phyloP scores from a whole-genome alignment of 2,329 filamentous ascomycete genomes.

The Colletotrichum magnum region DNA sequence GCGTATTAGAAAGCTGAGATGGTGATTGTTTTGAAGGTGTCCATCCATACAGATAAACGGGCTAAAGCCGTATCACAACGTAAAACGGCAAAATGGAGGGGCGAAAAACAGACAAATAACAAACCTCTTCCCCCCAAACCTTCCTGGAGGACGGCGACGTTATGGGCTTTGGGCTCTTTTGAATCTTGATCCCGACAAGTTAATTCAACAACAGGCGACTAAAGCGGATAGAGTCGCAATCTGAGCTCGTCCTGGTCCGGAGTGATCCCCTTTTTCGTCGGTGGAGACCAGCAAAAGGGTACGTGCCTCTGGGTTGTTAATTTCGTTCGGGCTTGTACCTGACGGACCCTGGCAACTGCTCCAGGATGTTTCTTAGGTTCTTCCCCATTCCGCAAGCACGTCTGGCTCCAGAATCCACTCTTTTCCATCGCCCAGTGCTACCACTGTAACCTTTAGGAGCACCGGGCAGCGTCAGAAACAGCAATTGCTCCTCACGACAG shows the following conservation, averaged over 20 bases:
- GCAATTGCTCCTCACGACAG: not conserved
- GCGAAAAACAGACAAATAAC: not conserved
- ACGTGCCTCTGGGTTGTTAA: constrained; percentile 6
- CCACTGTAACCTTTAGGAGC: not conserved
- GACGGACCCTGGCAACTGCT: constrained; percentile 13
- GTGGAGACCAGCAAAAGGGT: not conserved
- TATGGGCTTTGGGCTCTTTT: not conserved
- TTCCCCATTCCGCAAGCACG: constrained; percentile 7
- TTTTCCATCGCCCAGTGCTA: constrained; percentile 3
- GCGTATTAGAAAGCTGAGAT: too few species aligned
- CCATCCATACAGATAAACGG: not conserved
- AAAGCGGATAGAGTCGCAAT: constrained; percentile 16
- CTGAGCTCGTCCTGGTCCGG: constrained; percentile 2
- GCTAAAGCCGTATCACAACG: not conserved
- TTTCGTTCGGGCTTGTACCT: constrained; percentile 16
- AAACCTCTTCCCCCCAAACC: too few species aligned
- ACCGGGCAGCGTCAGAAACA: not conserved
- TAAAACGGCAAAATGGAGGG: not conserved
- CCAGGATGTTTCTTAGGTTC: constrained; percentile 9
- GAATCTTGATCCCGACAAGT: not conserved
- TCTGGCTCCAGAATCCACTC: constrained; percentile 36
- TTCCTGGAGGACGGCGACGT: not conserved
- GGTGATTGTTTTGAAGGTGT: too few species aligned
- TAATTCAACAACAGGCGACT: not conserved
- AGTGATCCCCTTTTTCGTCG: constrained; percentile 4